Base-by-base conservation (phyloP, 768 basidiomycete species). In the Mycena metata region DNA sequence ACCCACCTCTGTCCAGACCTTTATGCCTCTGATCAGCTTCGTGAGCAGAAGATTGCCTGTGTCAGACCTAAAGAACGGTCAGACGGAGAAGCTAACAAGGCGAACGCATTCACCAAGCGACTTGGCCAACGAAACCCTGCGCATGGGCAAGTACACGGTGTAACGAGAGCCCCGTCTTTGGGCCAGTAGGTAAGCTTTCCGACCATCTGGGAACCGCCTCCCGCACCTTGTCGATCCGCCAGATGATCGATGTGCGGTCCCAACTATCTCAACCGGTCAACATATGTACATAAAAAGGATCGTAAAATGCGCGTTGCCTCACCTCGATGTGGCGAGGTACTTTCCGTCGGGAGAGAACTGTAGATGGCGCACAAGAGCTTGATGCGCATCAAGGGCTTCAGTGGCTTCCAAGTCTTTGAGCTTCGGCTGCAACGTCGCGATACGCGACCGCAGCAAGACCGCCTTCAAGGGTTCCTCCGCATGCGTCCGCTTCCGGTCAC, bases 301-400 rank as follows among this genome's bases (percentile, higher is more conserved):
- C 21, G 19, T 39, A 39, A 39, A 30, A 30, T 30, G 30, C 30
- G 39, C 2, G 39, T 9, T 1, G n/a, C 43, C 79, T 55, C 72
- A 90, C 86, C 90, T 90, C 33, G 90, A 91, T 5, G 91, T 93
- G 4, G 91, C 92, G 71, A 94, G 75, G 73, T 86, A 91, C 74
- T 84, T 88, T 21, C 92, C 92, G 76, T 92, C 87, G 1, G 91
- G 91, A 1, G 90, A 92, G 79, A 93, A 94, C 76, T 92, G 89
- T 73, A 94, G 76, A 76, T 92, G 90, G 60, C 89, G 77, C 19
- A 94, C 91, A 33, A 92, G 84, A 9, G 89, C 91, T 59, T 83
- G 79, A 76, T 93, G 92, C 7, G 88, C 88, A 12, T 85, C 84
- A 23, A 91, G 76, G 68, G 89, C 90, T 73, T 92, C 86, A 0